These are phyloP conservation scores for Megacollybia platyphylla DNA, from an alignment of 1,284 basidiomycete species.

Conservation along the genomic window DNA sequence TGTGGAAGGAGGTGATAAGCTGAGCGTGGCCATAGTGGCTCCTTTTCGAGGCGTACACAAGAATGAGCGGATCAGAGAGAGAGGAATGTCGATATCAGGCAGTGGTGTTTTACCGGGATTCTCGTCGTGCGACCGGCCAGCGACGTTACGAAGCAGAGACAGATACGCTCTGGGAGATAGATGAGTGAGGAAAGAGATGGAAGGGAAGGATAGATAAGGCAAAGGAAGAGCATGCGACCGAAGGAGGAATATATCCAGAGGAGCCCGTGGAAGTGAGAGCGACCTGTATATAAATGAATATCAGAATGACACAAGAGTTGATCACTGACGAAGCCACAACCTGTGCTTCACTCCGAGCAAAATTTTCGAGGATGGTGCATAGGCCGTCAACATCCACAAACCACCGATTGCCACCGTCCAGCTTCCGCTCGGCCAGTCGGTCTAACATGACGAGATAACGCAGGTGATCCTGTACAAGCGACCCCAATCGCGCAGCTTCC, in stretches of 20 bases:
- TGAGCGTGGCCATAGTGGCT: conserved; percentile 43
- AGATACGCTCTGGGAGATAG: conserved; percentile 59
- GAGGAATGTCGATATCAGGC: conserved; percentile 40
- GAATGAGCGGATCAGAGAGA: conserved; percentile 29
- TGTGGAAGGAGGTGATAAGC: conserved; percentile 27
- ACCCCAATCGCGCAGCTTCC: conserved; percentile 33
- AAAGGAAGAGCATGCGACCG: conserved; percentile 55
- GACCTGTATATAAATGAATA: conserved; percentile 16
- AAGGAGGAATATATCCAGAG: conserved; percentile 56
- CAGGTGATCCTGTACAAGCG: conserved; percentile 39
- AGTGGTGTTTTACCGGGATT: conserved; percentile 12
- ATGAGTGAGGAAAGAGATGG: conserved; percentile 58
- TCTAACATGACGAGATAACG: conserved; percentile 62
- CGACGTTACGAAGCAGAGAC: conserved; percentile 29
- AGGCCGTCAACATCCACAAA: conserved; percentile 52
- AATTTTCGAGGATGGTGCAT: conserved; percentile 30
- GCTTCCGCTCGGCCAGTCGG: conserved; percentile 41
- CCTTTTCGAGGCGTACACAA: conserved; percentile 32
- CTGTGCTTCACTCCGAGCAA: conserved; percentile 41
- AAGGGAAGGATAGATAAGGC: conserved; percentile 52
- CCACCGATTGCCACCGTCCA: conserved; percentile 58
- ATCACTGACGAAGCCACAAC: conserved; percentile 36
- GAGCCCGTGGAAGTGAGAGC: conserved; percentile 22
- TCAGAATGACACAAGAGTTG: neutral
- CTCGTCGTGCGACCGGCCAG: conserved; percentile 11